Base-by-base conservation (phyloP, 2,329 filamentous ascomycete genomes). In the Diatrype stigma region DNA sequence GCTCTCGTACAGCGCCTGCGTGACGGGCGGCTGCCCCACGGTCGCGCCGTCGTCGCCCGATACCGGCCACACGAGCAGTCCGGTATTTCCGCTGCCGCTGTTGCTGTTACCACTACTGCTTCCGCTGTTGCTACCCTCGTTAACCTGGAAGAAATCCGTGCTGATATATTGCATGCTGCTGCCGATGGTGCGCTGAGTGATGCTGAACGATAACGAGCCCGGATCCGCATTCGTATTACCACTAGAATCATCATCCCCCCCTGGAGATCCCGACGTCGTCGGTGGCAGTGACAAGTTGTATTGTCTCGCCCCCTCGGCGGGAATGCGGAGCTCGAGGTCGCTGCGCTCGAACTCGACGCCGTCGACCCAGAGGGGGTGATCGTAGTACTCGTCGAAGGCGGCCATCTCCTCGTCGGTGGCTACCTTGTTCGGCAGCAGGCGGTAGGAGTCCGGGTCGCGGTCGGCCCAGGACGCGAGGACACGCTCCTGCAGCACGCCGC, bases 1-100 rank as follows among this genome's bases (percentile, higher is more conserved):
- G 53, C 51, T 56, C 19, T 56, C 40, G 42, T 56, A 54, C 19
- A 59, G 44, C 30, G 51, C 46, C 32, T 57, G 45, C 8, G 30
- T 35, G 3, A 50, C 34, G 5, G 51, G 38, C 17, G 49, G 38
- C 16, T 26, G 21, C 0, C 3, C 6, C n/a, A 22, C 12, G 4
- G 17, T 12, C 1, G 22, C 32, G 2, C 22, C 44, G 17, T 21
- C 32, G 3, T 42, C 7, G 8, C 22, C 44, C 16, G n/a, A 34
- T 2, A 44, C 5, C 4, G 52, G 54, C 50, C 48, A 56, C 2
- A 40, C 35, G 51, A 57, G 54, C 3, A 16, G 12, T 14, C 28
- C 14, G 19, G 14, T 17, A 11, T 14, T 21, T 19, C 19, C 17
- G 2, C 22, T 23, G 17, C 6, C 30, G 11, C 44, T 14, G 12